Evolutionary conservation across 1,139 yeast genomes (phyloP).

Genomic region (Kurtzmaniella quercitrusa): DNA sequence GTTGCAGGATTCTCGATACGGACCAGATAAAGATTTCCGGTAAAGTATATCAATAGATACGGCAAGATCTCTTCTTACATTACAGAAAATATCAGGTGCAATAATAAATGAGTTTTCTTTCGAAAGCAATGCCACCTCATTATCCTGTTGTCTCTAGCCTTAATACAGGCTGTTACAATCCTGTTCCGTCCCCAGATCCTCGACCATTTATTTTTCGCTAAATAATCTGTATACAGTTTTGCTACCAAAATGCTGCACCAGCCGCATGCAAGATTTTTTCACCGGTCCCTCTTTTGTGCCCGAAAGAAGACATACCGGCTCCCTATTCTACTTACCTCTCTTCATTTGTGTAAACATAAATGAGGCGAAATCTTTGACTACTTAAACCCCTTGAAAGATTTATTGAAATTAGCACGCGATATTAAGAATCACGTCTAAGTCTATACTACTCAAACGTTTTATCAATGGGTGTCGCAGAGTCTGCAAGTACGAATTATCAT

Average conservation of each 20-base stretch:
- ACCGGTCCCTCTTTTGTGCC: background rate
- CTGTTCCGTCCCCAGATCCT: background rate
- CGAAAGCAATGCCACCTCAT: background rate
- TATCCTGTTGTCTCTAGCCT: background rate
- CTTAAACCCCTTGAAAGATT: background rate
- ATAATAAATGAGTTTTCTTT: background rate
- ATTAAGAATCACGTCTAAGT: background rate
- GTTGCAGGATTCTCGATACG: background rate
- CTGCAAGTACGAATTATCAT: background rate
- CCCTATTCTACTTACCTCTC: background rate
- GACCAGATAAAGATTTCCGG: background rate
- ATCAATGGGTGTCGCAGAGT: background rate
- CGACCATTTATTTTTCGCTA: background rate
- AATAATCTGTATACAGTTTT: background rate
- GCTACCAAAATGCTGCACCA: background rate
- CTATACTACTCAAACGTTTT: background rate
- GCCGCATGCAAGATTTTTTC: background rate
- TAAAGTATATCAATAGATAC: no score
- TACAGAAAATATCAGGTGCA: background rate
- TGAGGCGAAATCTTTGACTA: background rate
- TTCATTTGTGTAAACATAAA: background rate
- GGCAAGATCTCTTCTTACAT: no score
- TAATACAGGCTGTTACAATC: background rate
- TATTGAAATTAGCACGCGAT: background rate
- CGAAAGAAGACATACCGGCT: background rate